Percentiles rank a stretch among this genome's conserved stretches.
Conservation (phyloP, 306 rosid genomes). For the Inga leiocalycina region DNA sequence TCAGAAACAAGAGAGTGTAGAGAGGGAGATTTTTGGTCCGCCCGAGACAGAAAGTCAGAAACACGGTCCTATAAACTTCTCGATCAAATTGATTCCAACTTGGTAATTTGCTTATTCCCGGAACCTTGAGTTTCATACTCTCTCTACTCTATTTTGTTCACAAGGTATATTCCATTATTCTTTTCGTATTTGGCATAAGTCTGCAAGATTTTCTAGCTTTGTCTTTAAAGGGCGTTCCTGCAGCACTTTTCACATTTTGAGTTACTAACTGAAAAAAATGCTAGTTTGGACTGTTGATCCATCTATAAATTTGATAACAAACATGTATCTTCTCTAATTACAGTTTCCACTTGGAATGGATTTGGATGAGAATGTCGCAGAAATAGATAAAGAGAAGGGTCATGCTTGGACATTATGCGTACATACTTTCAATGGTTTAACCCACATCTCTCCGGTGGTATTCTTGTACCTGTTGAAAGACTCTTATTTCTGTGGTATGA, state of each 20-base stretch:
- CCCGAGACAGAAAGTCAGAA: background rate
- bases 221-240: background rate
- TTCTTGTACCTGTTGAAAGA: constrained; percentile 82
- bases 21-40: background rate
- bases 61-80: constrained; percentile 4
- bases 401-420: constrained; percentile 48
- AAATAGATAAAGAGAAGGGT: constrained; percentile 31
- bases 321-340: constrained; percentile 3
- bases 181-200: background rate
- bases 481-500: constrained; percentile 74
- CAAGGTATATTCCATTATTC: background rate
- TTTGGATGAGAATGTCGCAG: constrained; percentile 52
- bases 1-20: background rate
- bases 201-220: background rate
- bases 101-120: constrained; percentile 33
- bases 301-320: constrained; percentile 4
- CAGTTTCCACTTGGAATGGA: constrained; percentile 53
- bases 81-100: background rate
- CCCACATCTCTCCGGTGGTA: constrained; percentile 72
- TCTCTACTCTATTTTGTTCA: background rate
- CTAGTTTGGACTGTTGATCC: background rate
- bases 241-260: background rate
- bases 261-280: background rate
- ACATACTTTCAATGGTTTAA: constrained; percentile 73
- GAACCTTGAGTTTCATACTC: constrained; percentile 11